Base-by-base conservation (phyloP, 73 alveolate species). In the Diophrys sp. region DNA sequence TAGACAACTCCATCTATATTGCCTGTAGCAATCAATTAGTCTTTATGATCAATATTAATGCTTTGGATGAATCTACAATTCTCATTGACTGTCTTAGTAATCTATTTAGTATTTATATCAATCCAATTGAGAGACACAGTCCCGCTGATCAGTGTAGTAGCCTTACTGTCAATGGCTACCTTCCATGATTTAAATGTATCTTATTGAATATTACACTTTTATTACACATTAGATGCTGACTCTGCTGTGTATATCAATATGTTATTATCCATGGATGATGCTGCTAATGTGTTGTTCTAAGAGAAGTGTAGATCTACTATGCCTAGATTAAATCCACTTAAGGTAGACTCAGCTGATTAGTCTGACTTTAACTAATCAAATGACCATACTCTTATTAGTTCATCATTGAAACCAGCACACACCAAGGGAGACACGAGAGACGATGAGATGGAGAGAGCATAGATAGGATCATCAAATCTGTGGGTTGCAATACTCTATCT, bases 1-100 rank as follows among this genome's bases (percentile, higher is more conserved):
- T 79, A 31, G 8, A 79, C 81, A 0, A 71, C 74, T 5, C 88
- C 88, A 79, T 79, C 88, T 27, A 79, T 71, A 25, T 70, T 71
- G 27, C 88, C 88, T 23, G 75, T 34, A 26, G 88, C 88, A 72
- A n/a, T 24, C 23, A 30, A 1, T 33, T 1, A 1, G 18, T 81
- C 88, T 27, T 70, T 34, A 25, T 76, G 79, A 26, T 78, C 62
- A 11, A 44, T 5, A 11, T 5, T 11, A 11, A 44, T 44, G 62
- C 62, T 44, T 44, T 44, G 18, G 18, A 44, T 44, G 18, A 44
- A 44, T 44, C 62, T 44, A 44, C 62, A 11, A 18, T 44, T 44
- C 18, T 44, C 62, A 44, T 44, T 44, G 62, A 44, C 5, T 11
- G 62, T 44, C 18, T 44, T 44, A 44, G 18, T 44, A 5, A 11